Percentiles rank a stretch among this genome's conserved stretches.
Conservation (phyloP, 371 early-diverging fungal species). For the Rhizomucor pusillus region DNA sequence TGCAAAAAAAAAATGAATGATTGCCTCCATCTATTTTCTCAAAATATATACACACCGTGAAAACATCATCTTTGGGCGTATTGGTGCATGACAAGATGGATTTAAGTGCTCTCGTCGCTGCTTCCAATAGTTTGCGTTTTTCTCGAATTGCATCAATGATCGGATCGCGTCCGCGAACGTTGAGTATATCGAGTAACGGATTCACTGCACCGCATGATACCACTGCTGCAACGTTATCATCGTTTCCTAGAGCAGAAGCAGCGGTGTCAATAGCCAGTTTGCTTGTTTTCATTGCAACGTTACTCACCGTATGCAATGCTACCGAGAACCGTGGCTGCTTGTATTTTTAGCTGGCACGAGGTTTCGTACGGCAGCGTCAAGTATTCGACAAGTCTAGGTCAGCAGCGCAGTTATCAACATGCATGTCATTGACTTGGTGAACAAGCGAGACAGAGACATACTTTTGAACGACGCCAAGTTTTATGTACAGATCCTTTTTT, state of each 20-base stretch:
- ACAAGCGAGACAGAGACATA: slow-evolving; percentile 20
- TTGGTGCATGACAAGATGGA: slow-evolving; percentile 67
- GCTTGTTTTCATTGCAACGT: not conserved
- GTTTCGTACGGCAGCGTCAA: slow-evolving; percentile 34
- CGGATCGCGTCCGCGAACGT: slow-evolving; percentile 39
- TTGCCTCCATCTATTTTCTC: not conserved
- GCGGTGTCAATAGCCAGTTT: not conserved
- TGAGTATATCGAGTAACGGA: slow-evolving; percentile 60
- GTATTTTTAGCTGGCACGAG: slow-evolving; percentile 50
- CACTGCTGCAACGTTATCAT: slow-evolving; percentile 61
- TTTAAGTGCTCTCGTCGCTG: slow-evolving; percentile 70
- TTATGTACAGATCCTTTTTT: slow-evolving; percentile 77
- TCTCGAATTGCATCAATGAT: slow-evolving; percentile 34
- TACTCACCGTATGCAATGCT: slow-evolving; percentile 74
- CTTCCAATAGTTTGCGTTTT: slow-evolving; percentile 63
- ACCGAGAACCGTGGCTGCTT: slow-evolving; percentile 76
- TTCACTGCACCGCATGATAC: slow-evolving; percentile 59
- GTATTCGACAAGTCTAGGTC: slow-evolving; percentile 57
- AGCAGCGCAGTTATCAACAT: not conserved
- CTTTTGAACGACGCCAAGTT: slow-evolving; percentile 68
- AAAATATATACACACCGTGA: slow-evolving; percentile 42
- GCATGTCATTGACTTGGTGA: not conserved
- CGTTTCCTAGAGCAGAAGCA: slow-evolving; percentile 48
- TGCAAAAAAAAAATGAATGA: not conserved
- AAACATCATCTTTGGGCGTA: slow-evolving; percentile 56